Base-by-base conservation (phyloP, 305 asterid genomes). In the Salvia sclarea region DNA sequence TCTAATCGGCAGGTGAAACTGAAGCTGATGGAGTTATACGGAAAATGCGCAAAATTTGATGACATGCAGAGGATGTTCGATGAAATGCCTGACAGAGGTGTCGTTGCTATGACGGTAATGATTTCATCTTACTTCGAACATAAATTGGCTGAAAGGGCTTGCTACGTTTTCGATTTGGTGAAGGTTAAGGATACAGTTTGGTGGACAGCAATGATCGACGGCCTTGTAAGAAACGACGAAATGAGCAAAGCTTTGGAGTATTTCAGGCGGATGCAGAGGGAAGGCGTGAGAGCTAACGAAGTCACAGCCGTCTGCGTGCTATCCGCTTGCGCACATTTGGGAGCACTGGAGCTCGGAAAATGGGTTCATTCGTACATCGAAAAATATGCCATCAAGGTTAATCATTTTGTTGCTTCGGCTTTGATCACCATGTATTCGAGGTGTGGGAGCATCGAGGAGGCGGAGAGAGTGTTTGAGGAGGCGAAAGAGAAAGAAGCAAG, bases 291-390 rank as follows among this genome's bases (percentile, higher is more conserved):
- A 58, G 81, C 85, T 4, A 84, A 86, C 71, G 85, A 82, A 61
- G 55, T 81, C 11, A 84, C 90, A 5, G 50, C 68, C 52, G 90
- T 82, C 10, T 81, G 87, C 16, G 67, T 84, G 33, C 70, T 86
- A 68, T 78, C 94, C 11, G 85, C 84, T 40, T 86, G 93, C 64
- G 79, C 85, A 12, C 83, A 79, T 35, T 70, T 82, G 72, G 94
- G 88, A 37, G 81, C 90, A 4, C 9, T 84, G 68, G 83, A 79
- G 75, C 80, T 84, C 1, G 90, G 88, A 20, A 83, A 77, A 76
- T 84, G 90, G 90, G 52, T 82, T 66, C 88, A 82, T 58, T 79
- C 85, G 10, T 84, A 84, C 45, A 48, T 76, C 3, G 57, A 72
- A 28, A 75, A 79, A 60, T 47, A 75, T 40, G 61, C 41, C 8